Conservation (phyloP, 208 protist genomes). For the Leishmania lainsoni region DNA sequence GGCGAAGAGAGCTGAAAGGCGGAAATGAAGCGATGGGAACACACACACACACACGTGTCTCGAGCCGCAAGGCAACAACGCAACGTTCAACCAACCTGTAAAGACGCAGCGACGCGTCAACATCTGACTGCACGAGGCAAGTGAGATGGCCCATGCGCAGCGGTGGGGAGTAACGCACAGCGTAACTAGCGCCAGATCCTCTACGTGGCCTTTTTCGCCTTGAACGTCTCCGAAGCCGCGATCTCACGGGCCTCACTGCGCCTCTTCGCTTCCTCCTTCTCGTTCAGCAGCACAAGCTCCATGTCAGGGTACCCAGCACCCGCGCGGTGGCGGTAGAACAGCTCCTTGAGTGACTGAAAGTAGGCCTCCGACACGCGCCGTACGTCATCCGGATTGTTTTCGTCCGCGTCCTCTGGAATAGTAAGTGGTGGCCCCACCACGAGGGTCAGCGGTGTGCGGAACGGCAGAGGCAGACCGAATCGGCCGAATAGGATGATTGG, state of each 20-base stretch:
- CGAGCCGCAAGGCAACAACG: background rate
- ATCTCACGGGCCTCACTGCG: slow-evolving; percentile 16
- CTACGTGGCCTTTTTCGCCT: slow-evolving; percentile 22
- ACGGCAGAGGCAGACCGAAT: slow-evolving; percentile 71
- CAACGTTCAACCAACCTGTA: background rate
- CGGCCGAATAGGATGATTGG: slow-evolving; percentile 78
- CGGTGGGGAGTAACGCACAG: background rate
- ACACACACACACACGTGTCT: background rate
- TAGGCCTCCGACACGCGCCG: slow-evolving; percentile 52
- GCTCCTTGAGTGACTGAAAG: slow-evolving; percentile 54
- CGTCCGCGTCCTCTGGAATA: slow-evolving; percentile 56
- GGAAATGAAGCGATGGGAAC: background rate
- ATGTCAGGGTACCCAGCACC: slow-evolving; percentile 78
- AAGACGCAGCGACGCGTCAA: background rate
- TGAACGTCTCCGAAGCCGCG: slow-evolving; percentile 13
- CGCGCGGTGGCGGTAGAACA: slow-evolving; percentile 77
- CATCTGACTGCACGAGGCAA: background rate
- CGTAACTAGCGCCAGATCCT: background rate
- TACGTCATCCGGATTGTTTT: slow-evolving; percentile 67
- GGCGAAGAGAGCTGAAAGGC: background rate
- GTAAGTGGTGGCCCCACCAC: slow-evolving; percentile 67
- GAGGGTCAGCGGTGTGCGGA: slow-evolving; percentile 57
- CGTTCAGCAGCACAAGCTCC: slow-evolving; percentile 65
- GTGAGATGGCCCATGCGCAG: background rate
- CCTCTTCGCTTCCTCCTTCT: slow-evolving; percentile 40